Conservation (phyloP, 768 basidiomycete genomes). For the Rossbeevera mucosa region DNA sequence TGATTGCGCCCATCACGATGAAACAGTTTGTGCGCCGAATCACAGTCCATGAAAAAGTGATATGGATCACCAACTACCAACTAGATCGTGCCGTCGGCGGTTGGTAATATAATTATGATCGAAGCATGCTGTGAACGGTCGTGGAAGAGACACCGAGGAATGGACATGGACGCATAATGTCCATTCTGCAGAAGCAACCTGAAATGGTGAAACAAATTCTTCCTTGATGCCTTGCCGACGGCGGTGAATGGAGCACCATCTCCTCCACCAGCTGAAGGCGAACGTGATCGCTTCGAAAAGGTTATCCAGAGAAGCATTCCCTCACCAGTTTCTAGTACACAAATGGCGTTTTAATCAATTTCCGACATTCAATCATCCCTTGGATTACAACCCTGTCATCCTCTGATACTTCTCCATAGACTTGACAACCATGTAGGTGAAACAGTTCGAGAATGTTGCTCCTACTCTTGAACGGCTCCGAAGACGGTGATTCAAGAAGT, state of each 20-base stretch:
- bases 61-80: not conserved
- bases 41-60: not conserved
- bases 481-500: not conserved
- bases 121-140: not conserved
- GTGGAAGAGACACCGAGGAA: not conserved
- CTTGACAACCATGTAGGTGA: not conserved
- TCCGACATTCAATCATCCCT: not conserved
- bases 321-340: not conserved
- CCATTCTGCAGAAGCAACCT: not conserved
- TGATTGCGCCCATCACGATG: not conserved
- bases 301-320: not conserved
- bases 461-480: not conserved
- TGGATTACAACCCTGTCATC: not conserved
- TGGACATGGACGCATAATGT: not conserved
- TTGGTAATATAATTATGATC: slow-evolving; percentile 1
- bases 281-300: not conserved
- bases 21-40: not conserved
- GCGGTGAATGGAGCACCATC: not conserved
- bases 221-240: not conserved
- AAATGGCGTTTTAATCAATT: not conserved
- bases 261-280: not conserved
- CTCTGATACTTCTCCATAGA: not conserved
- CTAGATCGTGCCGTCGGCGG: not conserved
- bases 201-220: slow-evolving; percentile 2
- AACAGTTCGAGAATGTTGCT: not conserved